Evolutionary conservation across 495 filamentous ascomycete species (phyloP), one percentile per base, ranked within the genome.

Genomic region (Xylaria acuta): DNA sequence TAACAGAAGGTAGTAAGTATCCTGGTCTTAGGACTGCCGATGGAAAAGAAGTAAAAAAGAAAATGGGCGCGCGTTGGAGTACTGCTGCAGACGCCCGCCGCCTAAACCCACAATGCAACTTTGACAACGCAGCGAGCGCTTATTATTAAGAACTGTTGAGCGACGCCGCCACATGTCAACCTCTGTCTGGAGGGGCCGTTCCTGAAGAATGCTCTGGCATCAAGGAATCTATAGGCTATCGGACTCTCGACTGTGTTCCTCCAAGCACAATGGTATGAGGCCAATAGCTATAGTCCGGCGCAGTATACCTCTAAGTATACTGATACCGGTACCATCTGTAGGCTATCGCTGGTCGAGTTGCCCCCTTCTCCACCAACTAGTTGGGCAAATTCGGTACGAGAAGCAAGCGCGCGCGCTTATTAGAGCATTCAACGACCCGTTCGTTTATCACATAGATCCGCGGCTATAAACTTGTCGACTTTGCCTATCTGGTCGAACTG

Each of bases 111-210:
- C 32, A 56, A 67, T 67, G 65, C 47, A 67, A 67, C 65, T 67
- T 54, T 67, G 65, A 67, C 65, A 67, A 67, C 65, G 36, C 65
- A 67, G 65, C 65, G 65, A 67, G 65, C 65, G 65, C 27, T 67
- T 53, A 53, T 51, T 66, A 36, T n/a, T 20, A 43, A 67, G 32
- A 67, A 54, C 34, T 25, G 49, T 27, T 16, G 47, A 43, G 32
- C 36, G 49, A 25, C 32, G 30, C 32, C 47, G 64, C 65, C 65
- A 67, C 65, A 54, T 67, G 65, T 54, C 65, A 41, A 41, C 47
- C 11, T 41, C 11, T 67, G 36, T 67, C 65, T 67, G 65, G 65
- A 53, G 30, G 64, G 34, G 45, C 34, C 20, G 45, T 53, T 25
- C 12, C 45, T 25, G 32, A 14, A 5, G 32, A 53, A 32, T 38